Conservation (phyloP, 768 basidiomycete species). For the Termitomyces sp. region DNA sequence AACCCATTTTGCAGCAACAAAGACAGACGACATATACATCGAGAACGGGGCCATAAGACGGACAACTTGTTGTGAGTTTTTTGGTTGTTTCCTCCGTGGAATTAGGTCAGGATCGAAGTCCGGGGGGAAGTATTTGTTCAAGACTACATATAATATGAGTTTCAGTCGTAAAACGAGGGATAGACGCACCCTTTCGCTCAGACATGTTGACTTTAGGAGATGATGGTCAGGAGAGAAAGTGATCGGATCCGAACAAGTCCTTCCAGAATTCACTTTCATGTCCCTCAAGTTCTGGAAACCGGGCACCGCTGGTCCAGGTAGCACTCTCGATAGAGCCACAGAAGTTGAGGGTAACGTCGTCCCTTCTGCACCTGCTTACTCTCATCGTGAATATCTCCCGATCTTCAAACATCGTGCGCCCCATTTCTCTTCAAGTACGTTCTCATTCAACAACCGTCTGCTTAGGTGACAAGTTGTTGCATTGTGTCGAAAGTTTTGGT, state of each 20-base stretch:
- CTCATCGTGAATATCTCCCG: slow-evolving; percentile 77
- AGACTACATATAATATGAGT: slow-evolving; percentile 39
- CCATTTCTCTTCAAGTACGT: neutral
- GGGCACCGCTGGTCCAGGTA: slow-evolving; percentile 78
- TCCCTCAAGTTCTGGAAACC: slow-evolving; percentile 86
- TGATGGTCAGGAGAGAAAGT: slow-evolving; percentile 4
- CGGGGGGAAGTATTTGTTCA: slow-evolving; percentile 96
- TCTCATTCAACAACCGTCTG: neutral
- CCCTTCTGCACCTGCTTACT: slow-evolving; percentile 52
- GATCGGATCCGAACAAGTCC: slow-evolving; percentile 11
- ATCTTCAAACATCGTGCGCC: slow-evolving; percentile 83
- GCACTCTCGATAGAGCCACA: slow-evolving; percentile 77
- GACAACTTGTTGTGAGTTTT: slow-evolving; percentile 95
- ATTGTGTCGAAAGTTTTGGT: slow-evolving; percentile 77
- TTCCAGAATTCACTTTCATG: slow-evolving; percentile 24
- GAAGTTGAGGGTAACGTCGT: slow-evolving; percentile 71
- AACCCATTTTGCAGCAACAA: neutral
- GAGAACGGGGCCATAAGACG: slow-evolving; percentile 99
- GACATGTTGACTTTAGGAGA: slow-evolving; percentile 48
- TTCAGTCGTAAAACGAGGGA: neutral
- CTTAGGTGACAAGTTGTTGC: slow-evolving; percentile 72
- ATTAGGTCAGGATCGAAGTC: slow-evolving; percentile 98
- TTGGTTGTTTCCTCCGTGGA: slow-evolving; percentile 81
- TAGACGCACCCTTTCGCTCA: slow-evolving; percentile 66
- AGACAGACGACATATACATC: slow-evolving; percentile 51